Conservation (phyloP, 345 rosid genomes). For the Rubroshorea leprosula region DNA sequence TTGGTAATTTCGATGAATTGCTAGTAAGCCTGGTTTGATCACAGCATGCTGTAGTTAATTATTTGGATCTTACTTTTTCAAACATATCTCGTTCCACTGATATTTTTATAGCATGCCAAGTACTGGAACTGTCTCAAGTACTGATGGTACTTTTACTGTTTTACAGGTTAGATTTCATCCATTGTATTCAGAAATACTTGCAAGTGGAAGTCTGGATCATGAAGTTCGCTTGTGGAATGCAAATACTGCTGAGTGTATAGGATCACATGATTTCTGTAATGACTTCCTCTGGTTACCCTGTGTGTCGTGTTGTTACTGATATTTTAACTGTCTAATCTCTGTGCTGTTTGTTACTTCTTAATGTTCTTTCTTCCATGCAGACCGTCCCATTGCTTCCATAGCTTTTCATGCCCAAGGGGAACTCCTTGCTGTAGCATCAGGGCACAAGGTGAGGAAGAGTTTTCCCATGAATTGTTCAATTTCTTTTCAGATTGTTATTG, state of each 20-base stretch:
- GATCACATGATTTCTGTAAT: slow-evolving; percentile 66
- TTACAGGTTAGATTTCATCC: slow-evolving; percentile 78
- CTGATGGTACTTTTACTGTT: slow-evolving; percentile 28
- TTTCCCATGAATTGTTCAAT: not conserved
- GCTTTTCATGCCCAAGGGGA: slow-evolving; percentile 82
- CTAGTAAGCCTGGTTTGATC: not conserved
- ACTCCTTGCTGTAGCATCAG: slow-evolving; percentile 70
- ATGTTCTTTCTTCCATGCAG: slow-evolving; percentile 25
- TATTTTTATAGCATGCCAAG: not conserved
- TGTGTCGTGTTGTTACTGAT: slow-evolving; percentile 10
- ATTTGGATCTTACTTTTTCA: not conserved
- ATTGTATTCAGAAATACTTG: slow-evolving; percentile 50
- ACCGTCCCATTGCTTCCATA: slow-evolving; percentile 75
- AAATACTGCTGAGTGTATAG: slow-evolving; percentile 58
- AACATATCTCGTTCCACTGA: not conserved
- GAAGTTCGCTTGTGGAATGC: slow-evolving; percentile 81
- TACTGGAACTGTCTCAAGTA: not conserved
- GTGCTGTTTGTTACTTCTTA: slow-evolving; percentile 13
- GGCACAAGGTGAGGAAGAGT: slow-evolving; percentile 54
- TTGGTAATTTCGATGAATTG: not conserved
- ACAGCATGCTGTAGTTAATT: not conserved
- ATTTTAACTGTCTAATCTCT: not conserved
- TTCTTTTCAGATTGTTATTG: slow-evolving; percentile 5
- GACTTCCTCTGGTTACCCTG: slow-evolving; percentile 6
- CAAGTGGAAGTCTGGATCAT: slow-evolving; percentile 77